A percentile compares a stretch with the other conserved stretches of the same genome.
Evolutionary conservation across 148 eudicot genomes (phyloP).

Genomic region (Chenopodium formosanum): DNA sequence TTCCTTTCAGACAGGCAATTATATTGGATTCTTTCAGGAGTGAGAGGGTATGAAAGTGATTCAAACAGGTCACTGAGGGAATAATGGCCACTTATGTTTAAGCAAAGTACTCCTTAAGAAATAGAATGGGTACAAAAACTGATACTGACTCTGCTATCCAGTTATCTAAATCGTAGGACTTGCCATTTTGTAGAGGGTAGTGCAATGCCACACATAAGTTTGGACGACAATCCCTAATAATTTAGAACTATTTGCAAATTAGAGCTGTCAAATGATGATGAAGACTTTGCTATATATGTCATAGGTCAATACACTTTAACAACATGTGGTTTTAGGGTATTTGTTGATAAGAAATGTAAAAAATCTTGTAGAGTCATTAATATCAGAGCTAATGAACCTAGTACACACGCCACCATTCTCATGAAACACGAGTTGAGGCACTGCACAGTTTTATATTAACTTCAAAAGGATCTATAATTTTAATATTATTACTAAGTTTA

Average conservation of each 20-base stretch:
- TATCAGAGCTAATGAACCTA: not conserved
- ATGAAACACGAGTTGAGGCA: not conserved
- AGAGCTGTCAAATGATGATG: not conserved
- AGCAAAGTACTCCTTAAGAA: not conserved
- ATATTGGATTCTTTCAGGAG: constrained; percentile 10
- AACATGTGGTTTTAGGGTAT: not conserved
- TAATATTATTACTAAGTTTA: not conserved
- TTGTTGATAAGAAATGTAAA: not conserved
- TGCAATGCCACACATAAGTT: constrained; percentile 10
- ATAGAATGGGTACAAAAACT: not conserved
- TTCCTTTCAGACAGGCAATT: constrained; percentile 11
- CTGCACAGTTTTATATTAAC: not conserved
- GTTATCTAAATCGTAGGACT: constrained; percentile 12
- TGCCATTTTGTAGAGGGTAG: constrained; percentile 1
- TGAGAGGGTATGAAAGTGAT: constrained; percentile 9
- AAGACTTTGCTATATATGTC: not conserved
- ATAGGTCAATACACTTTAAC: not conserved
- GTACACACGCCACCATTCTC: not conserved
- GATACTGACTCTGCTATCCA: constrained; percentile 16
- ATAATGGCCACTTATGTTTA: constrained; percentile 4
- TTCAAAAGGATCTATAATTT: not conserved
- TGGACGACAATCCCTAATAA: not conserved
- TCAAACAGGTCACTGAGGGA: constrained; percentile 13
- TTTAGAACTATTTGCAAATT: not conserved
- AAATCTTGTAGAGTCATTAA: not conserved